phyloP scores from a whole-genome alignment of 2,329 filamentous ascomycete genomes.

The Aspergillus sp. region DNA sequence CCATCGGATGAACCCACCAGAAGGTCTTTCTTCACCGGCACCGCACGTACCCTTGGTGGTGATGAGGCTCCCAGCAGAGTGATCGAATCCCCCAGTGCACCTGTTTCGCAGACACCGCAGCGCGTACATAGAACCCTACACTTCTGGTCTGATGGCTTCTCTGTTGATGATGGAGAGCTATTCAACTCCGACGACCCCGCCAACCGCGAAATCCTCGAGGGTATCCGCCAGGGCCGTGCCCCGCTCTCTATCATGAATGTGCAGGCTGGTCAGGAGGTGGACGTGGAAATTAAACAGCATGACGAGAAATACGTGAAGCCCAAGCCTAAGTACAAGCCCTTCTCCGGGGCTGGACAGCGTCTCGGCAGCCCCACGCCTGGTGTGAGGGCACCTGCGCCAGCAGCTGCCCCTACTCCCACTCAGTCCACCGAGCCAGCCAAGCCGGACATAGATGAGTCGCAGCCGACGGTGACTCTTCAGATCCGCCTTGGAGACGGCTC shows the following conservation, averaged over 20 bases:
- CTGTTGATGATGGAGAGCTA: conserved; percentile 65
- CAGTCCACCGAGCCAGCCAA: conserved; percentile 35
- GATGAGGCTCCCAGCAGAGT: conserved; percentile 63
- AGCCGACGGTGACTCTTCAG: conserved; percentile 61
- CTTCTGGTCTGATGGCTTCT: conserved; percentile 68
- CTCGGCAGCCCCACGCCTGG: conserved; percentile 66
- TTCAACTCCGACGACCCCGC: conserved; percentile 64
- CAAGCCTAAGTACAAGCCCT: conserved; percentile 66
- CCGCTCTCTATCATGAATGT: conserved; percentile 66
- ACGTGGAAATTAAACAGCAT: conserved; percentile 66
- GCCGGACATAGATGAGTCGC: conserved; percentile 58
- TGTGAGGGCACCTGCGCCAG: conserved; percentile 38
- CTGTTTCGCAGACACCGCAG: conserved; percentile 45
- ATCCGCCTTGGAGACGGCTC: conserved; percentile 66
- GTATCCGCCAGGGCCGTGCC: conserved; percentile 65
- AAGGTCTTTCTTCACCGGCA: conserved; percentile 57
- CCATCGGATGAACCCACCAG: conserved; percentile 47
- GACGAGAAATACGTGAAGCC: conserved; percentile 64
- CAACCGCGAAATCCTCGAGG: conserved; percentile 62
- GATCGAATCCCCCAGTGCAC: conserved; percentile 54
- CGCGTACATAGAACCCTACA: conserved; percentile 62
- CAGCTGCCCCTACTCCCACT: conserved; percentile 30
- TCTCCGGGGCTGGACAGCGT: conserved; percentile 61
- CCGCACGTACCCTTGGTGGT: conserved; percentile 66
- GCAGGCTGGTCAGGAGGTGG: conserved; percentile 63